Conservation (phyloP, 1,139 yeast genomes). For the Magnusiomyces magnusii region DNA sequence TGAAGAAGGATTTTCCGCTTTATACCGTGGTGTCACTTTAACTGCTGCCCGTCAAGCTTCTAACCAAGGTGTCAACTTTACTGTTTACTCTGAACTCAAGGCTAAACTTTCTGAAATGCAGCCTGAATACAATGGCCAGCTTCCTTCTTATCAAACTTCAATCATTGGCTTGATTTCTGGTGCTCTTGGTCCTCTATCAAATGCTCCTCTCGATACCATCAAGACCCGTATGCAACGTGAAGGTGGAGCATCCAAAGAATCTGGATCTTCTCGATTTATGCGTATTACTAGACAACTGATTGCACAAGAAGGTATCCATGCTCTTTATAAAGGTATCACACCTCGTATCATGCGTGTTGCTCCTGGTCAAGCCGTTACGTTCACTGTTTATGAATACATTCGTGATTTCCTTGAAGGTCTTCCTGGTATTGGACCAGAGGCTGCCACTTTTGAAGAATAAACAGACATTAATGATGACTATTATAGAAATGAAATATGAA, state of each 20-base stretch:
- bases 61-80: conserved; percentile 97
- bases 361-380: conserved; percentile 98
- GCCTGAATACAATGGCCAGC: conserved; percentile 48
- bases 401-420: conserved; percentile 56
- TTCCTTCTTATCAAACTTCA: conserved; percentile 95
- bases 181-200: conserved; percentile 95
- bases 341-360: conserved; percentile 99
- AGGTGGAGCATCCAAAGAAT: conserved; percentile 57
- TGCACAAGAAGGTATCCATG: conserved; percentile 81
- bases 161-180: conserved; percentile 87
- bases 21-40: conserved; percentile 90
- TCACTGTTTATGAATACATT: conserved; percentile 90
- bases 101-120: conserved; percentile 52
- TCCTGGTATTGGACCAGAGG: conserved; percentile 33
- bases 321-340: conserved; percentile 93
- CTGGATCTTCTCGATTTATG: conserved; percentile 66
- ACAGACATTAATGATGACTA: background rate
- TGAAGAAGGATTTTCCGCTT: conserved; percentile 85
- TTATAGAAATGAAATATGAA: background rate
- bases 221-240: conserved; percentile 96
- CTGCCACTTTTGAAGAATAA: conserved; percentile 32
- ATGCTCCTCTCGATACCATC: conserved; percentile 96
- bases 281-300: conserved; percentile 76
- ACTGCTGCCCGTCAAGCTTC: conserved; percentile 98
- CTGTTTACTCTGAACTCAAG: conserved; percentile 84